Conservation (phyloP, 306 rosid genomes). For the barrel medic (Medicago truncatula) region MtrunA17r5.0-ANR NC_053048.1:48049501-48050000, state of each 20-base stretch:
- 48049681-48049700: no score
- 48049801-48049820: not conserved
- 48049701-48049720: not conserved
- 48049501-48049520: not conserved
- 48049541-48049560: not conserved
- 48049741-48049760: no score
- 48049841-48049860: not conserved
- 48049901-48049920: not conserved
- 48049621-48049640: no score
- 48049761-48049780: no score
- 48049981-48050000: not conserved
- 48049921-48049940: not conserved
- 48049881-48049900: not conserved
- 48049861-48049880: not conserved
- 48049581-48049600: not conserved
- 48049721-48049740: not conserved
- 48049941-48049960: constrained; percentile 4
- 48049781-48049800: no score
- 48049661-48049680: no score
- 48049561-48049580: not conserved
- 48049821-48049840: not conserved
- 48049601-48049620: not conserved
- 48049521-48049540: not conserved
- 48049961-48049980: not conserved
- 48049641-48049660: no score